Evolutionary conservation across 768 basidiomycete genomes (phyloP).

Genomic region (Dictyophora rubrovolvata): DNA sequence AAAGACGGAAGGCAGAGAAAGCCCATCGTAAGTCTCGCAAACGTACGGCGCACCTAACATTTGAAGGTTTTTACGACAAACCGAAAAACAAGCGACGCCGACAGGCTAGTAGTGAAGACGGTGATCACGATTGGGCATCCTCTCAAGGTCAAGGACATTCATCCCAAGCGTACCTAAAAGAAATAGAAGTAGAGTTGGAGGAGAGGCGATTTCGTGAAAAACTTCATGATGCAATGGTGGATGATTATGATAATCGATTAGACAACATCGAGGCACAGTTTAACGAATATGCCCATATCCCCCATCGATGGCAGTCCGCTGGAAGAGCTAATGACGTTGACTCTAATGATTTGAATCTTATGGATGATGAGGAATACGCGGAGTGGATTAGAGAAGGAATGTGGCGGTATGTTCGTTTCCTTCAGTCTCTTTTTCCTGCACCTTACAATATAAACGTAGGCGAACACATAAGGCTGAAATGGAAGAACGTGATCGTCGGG

Average conservation of each 20-base stretch:
- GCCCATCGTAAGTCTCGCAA: conserved; percentile 38
- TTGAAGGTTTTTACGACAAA: conserved; percentile 11
- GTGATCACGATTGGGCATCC: conserved; percentile 20
- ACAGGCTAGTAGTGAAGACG: neutral
- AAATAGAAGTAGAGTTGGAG: conserved; percentile 45
- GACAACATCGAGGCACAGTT: conserved; percentile 53
- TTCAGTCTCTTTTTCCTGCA: neutral
- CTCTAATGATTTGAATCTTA: conserved; percentile 30
- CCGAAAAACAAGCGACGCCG: conserved; percentile 8
- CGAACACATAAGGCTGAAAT: conserved; percentile 9
- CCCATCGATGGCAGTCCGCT: conserved; percentile 50
- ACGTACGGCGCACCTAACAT: conserved; percentile 17
- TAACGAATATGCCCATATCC: conserved; percentile 63
- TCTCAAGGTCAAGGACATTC: conserved; percentile 17
- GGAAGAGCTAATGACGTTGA: conserved; percentile 19
- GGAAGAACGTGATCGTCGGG: conserved; percentile 46
- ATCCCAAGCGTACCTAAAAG: conserved; percentile 31
- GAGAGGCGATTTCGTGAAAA: conserved; percentile 62
- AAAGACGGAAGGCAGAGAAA: conserved; percentile 29
- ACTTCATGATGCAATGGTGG: conserved; percentile 60
- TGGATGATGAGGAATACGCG: conserved; percentile 84
- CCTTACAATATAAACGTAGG: neutral
- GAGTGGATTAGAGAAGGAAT: conserved; percentile 82
- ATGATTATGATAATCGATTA: conserved; percentile 49
- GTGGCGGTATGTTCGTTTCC: conserved; percentile 50